Evolutionary conservation across 345 rosid species (phyloP).

Genomic region (Orychophragmus violaceus): DNA sequence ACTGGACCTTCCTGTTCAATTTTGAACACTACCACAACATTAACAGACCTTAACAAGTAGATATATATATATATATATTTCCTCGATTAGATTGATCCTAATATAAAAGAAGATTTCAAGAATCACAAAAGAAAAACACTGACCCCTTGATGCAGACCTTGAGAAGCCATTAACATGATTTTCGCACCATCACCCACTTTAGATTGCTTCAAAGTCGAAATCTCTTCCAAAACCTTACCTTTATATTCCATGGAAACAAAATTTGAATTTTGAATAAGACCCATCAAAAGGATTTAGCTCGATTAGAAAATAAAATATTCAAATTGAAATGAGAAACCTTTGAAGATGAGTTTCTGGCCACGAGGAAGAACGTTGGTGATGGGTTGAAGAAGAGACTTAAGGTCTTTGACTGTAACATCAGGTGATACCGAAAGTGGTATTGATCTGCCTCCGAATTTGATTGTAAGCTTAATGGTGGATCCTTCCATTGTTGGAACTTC

Average conservation of each 20-base stretch:
- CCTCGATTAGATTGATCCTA: constrained; percentile 5
- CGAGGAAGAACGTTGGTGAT: constrained; percentile 93
- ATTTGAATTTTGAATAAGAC: neutral
- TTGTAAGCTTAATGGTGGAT: constrained; percentile 39
- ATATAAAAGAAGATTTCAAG: neutral
- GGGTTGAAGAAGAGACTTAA: constrained; percentile 69
- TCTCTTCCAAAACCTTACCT: constrained; percentile 79
- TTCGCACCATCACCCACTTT: constrained; percentile 62
- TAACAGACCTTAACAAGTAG: neutral
- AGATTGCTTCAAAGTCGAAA: constrained; percentile 54
- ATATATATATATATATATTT: too few relatives aligned
- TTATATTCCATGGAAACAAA: neutral
- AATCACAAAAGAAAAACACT: neutral
- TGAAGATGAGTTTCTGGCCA: constrained; percentile 87
- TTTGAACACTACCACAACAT: neutral
- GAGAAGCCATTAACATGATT: constrained; percentile 86
- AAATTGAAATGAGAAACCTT: constrained; percentile 38
- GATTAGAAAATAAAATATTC: neutral
- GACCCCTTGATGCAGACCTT: constrained; percentile 97
- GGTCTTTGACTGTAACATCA: constrained; percentile 47
- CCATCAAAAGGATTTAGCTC: neutral
- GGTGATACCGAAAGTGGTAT: constrained; percentile 48
- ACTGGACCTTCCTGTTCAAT: constrained; percentile 63
- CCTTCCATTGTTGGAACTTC: constrained; percentile 23
- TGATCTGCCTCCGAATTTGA: constrained; percentile 65